Evolutionary conservation across 2,329 filamentous ascomycete genomes (phyloP).

Genomic region (Cyphellophora europaea): DNA sequence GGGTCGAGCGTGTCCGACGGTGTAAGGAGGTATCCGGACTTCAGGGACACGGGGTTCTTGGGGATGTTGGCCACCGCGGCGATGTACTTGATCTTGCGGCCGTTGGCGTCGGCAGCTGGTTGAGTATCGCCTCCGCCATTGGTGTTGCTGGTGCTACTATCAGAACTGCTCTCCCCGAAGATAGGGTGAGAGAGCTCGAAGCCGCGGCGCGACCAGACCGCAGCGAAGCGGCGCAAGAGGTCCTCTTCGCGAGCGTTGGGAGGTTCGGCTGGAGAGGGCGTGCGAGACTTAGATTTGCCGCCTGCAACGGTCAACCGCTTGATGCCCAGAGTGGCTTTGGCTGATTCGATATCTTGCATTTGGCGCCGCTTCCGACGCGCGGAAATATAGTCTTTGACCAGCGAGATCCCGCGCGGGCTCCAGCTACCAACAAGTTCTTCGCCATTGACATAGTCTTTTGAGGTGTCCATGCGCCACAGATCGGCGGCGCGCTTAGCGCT

Average conservation of each 20-base stretch:
- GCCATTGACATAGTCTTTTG: slow-evolving; percentile 91
- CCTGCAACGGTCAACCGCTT: slow-evolving; percentile 24
- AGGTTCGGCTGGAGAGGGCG: slow-evolving; percentile 7
- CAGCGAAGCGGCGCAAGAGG: slow-evolving; percentile 30
- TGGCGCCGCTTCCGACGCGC: slow-evolving; percentile 65
- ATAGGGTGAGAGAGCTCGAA: slow-evolving; percentile 30
- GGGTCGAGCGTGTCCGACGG: slow-evolving; percentile 57
- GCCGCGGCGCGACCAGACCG: slow-evolving; percentile 22
- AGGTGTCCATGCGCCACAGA: slow-evolving; percentile 91
- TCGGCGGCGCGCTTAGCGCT: slow-evolving; percentile 88
- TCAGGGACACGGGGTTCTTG: slow-evolving; percentile 73
- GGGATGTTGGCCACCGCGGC: slow-evolving; percentile 67
- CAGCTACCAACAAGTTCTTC: slow-evolving; percentile 79
- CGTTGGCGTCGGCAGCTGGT: slow-evolving; percentile 32
- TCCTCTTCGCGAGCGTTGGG: slow-evolving; percentile 18
- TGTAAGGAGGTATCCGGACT: slow-evolving; percentile 78
- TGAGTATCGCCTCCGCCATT: slow-evolving; percentile 20
- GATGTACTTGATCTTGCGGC: slow-evolving; percentile 50
- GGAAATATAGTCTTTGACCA: slow-evolving; percentile 79
- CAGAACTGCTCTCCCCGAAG: slow-evolving; percentile 31
- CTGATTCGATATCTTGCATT: slow-evolving; percentile 68
- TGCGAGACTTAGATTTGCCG: slow-evolving; percentile 6
- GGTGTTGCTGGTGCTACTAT: slow-evolving; percentile 28
- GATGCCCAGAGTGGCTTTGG: slow-evolving; percentile 33
- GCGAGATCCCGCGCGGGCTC: slow-evolving; percentile 79